Evolutionary conservation across 2,329 filamentous ascomycete genomes (phyloP).

Genomic region (Trichophyton rubrum): DNA sequence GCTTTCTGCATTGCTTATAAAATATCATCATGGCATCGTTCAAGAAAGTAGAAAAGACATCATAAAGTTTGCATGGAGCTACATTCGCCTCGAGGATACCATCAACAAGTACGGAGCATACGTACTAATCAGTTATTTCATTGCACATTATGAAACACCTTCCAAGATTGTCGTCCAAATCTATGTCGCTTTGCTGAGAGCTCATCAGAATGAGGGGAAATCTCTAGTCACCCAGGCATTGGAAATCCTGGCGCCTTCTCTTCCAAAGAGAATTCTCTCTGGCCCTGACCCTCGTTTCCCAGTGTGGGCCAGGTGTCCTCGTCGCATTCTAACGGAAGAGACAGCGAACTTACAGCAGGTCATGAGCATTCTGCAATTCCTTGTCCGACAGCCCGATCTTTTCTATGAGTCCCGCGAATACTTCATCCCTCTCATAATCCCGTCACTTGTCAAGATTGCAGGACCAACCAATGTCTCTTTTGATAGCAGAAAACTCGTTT

Average conservation of each 20-base stretch:
- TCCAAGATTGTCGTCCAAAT: constrained; percentile 93
- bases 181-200: constrained; percentile 78
- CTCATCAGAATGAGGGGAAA: constrained; percentile 89
- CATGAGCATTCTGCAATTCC: constrained; percentile 93
- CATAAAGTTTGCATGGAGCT: constrained; percentile 98
- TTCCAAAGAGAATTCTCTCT: constrained; percentile 63
- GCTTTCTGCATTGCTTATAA: constrained; percentile 85
- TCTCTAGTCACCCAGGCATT: constrained; percentile 86
- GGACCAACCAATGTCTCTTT: constrained; percentile 58
- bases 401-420: constrained; percentile 94
- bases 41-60: constrained; percentile 93
- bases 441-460: constrained; percentile 77
- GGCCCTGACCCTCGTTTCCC: constrained; percentile 56
- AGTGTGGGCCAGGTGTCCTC: constrained; percentile 78
- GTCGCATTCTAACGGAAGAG: constrained; percentile 85
- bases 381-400: constrained; percentile 79
- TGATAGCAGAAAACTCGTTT: constrained; percentile 79
- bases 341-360: constrained; percentile 91
- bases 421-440: constrained; percentile 78
- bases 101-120: constrained; percentile 99
- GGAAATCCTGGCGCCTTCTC: constrained; percentile 85
- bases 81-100: constrained; percentile 93
- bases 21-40: constrained; percentile 78
- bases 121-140: constrained; percentile 94
- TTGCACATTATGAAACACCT: constrained; percentile 90